Base-by-base conservation (phyloP, 1,284 basidiomycete genomes). In the Caloboletus inedulis region DNA sequence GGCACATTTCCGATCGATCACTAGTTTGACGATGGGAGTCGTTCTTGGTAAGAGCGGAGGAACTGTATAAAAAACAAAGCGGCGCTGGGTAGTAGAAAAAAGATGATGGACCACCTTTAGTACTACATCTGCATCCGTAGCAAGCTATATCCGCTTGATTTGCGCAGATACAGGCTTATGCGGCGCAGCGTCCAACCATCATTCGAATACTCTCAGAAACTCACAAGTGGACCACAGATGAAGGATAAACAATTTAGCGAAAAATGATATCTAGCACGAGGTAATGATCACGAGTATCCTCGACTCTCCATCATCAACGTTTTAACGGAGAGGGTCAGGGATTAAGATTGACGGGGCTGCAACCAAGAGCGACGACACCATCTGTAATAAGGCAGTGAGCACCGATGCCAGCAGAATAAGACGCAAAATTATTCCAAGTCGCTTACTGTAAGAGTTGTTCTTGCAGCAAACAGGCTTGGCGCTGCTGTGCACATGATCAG, bases 381-480 rank as follows among this genome's bases (percentile, higher is more conserved):
- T 43, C 48, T 56, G 40, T 21, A 29, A 42, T 4, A 31, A 16
- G 18, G 6, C 1, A 0, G 14, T 41, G 13, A 58, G 43, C 13
- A 33, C 14, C 18, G 8, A 21, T 10, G 7, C 39, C n/a, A n/a
- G n/a, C n/a, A n/a, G 18, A 35, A 12, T 14, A 21, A 21, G 4
- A 33, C 34, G 31, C 3, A 2, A 23, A 5, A 6, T 23, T 35
- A 8, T 21, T 36, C 18, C 13, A 31, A 25, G 36, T 23, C 5
- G 29, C 54, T 51, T 46, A 56, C 53, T 37, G 43, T 13, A 52
- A 4, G 1, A 37, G 34, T 42, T 36, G 29, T 56, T 16, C 5
- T 21, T 16, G n/a, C 54, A 56, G 27, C 54, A 51, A 21, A 55
- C 48, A 19, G 51, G 27, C 16, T 46, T 3, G 3, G 21, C 7